Conservation (phyloP, 2,329 filamentous ascomycete genomes). For the Alternaria ethzedia region DNA sequence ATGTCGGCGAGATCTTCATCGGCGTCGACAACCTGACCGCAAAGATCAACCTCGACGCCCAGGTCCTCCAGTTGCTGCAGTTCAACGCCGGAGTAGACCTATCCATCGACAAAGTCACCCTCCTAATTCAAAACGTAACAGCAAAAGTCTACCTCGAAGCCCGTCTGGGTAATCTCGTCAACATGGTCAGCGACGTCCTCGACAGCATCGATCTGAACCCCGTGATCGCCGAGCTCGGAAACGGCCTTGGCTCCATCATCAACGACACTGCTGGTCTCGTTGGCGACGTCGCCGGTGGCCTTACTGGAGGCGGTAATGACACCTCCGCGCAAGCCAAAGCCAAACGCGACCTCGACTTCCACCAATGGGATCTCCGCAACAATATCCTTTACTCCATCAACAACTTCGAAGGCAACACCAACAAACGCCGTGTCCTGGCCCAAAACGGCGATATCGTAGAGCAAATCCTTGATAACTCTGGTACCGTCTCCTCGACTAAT, state of each 20-base stretch:
- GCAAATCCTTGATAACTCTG: constrained; percentile 61
- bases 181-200: constrained; percentile 66
- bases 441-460: constrained; percentile 64
- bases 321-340: constrained; percentile 20
- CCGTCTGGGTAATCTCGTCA: constrained; percentile 64
- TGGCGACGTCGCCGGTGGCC: constrained; percentile 28
- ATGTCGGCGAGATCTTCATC: constrained; percentile 65
- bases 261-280: constrained; percentile 45
- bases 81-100: constrained; percentile 68
- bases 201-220: constrained; percentile 67
- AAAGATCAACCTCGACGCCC: constrained; percentile 65
- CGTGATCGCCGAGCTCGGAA: constrained; percentile 62
- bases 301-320: constrained; percentile 13
- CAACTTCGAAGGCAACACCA: constrained; percentile 61
- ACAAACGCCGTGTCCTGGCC: constrained; percentile 62
- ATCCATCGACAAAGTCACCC: constrained; percentile 62
- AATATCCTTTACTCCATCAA: constrained; percentile 68
- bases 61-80: constrained; percentile 63
- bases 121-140: constrained; percentile 64
- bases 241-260: constrained; percentile 57
- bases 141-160: constrained; percentile 67
- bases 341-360: constrained; percentile 40
- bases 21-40: constrained; percentile 66
- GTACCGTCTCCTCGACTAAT: constrained; percentile 52
- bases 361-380: constrained; percentile 58